phyloP scores from a whole-genome alignment of 805 yeast species.

The Pichia eremophila region DNA sequence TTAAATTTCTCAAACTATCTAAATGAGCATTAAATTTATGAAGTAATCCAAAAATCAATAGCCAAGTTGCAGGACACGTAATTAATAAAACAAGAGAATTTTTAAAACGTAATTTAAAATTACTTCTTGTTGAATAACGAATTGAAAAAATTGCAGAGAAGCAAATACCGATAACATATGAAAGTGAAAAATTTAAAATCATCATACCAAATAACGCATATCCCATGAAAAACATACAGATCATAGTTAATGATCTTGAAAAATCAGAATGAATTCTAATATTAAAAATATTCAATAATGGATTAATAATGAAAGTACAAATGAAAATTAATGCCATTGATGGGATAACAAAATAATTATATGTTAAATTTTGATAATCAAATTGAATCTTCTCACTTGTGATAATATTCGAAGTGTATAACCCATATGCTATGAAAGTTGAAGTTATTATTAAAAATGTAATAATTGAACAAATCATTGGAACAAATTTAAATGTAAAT shows the following conservation, averaged over 20 bases:
- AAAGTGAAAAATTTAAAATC: slow-evolving; percentile 77
- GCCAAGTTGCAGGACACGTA: slow-evolving; percentile 26
- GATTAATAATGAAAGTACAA: neutral
- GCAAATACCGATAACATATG: slow-evolving; percentile 59
- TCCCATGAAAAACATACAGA: slow-evolving; percentile 47
- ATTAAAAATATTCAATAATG: neutral
- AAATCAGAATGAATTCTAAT: slow-evolving; percentile 14
- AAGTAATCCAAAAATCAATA: slow-evolving; percentile 20
- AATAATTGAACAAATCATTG: slow-evolving; percentile 23
- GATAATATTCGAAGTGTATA: slow-evolving; percentile 6
- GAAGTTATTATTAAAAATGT: slow-evolving; percentile 22
- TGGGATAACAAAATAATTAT: slow-evolving; percentile 12
- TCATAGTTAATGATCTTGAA: slow-evolving; percentile 18
- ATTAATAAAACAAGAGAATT: slow-evolving; percentile 19
- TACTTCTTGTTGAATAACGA: slow-evolving; percentile 23
- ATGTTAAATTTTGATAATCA: slow-evolving; percentile 3
- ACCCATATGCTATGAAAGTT: slow-evolving; percentile 18
- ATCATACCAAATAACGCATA: slow-evolving; percentile 63
- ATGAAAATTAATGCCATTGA: slow-evolving; percentile 7
- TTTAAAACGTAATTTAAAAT: slow-evolving; percentile 5
- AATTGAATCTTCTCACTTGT: neutral
- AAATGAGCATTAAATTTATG: slow-evolving; percentile 18
- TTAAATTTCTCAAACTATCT: slow-evolving; percentile 22
- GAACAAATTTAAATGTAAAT: neutral
- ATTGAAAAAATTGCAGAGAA: slow-evolving; percentile 69